Base-by-base conservation (phyloP, 495 filamentous ascomycete genomes). In the Podospora sp. region DNA sequence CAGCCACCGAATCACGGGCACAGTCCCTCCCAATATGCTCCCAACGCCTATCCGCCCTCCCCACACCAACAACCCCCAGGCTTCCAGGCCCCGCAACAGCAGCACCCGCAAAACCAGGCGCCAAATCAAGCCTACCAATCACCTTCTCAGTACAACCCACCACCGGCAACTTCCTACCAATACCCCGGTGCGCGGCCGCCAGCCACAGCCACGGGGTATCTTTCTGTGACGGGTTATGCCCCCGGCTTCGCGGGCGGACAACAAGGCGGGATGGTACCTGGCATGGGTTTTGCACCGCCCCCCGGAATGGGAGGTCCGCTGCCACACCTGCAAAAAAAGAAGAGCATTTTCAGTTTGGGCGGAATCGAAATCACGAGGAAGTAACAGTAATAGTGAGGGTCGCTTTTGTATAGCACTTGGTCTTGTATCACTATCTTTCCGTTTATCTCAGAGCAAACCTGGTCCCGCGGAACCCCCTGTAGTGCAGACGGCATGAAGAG, bases 361-460 rank as follows among this genome's bases (percentile, higher is more conserved):
- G 57, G 57, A 27, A 60, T 60, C 21, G 57, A 60, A 27, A 60
- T 60, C 18, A 60, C 57, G 18, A 29, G 57, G 29, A 60, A 60
- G 57, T 60, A 22, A 60, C 29, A 33, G 8, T 3, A 33, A 33
- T 3, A 33, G 29, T 8, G 8, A 33, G 4, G 8, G 8, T 33
- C 4, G 29, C 29, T 4, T 33, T 33, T 33, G 29, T 33, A 8
- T 33, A 33, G 3, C 29, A 33, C n/a, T n/a, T n/a, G n/a, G n/a
- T n/a, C n/a, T n/a, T n/a, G n/a, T n/a, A n/a, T n/a, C n/a, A n/a
- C n/a, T n/a, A n/a, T n/a, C n/a, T n/a, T n/a, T n/a, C n/a, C n/a
- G n/a, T n/a, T n/a, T n/a, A n/a, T n/a, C n/a, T n/a, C n/a, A n/a
- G n/a, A n/a, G n/a, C n/a, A n/a, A n/a, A n/a, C n/a, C n/a, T n/a